Base-by-base conservation (phyloP, 1,139 yeast genomes). In the Debaryomycetaceae sp. region DNA sequence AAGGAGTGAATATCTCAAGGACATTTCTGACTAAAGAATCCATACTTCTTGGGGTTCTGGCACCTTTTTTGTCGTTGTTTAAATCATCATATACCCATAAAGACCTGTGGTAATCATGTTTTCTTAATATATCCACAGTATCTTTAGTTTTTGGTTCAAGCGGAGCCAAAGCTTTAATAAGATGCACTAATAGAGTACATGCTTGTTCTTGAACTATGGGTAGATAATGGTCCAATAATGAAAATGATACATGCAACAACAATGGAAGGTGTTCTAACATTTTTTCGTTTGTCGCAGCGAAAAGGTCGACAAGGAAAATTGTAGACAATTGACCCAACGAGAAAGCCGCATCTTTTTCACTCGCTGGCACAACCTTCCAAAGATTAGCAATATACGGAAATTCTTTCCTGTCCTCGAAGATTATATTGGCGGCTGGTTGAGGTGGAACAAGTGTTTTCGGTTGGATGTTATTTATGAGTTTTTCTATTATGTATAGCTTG, bases 31-130 rank as follows among this genome's bases (percentile, higher is more conserved):
- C 83, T 45, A 91, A 66, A n/a, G 73, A 62, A 51, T 87, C 94
- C 96, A 94, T 89, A 33, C 80, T 79, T 47, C 81, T 82, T 0
- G 98, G 98, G 1, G 96, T 87, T 33, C 94, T 70, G 0, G 95
- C 94, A 3, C 37, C 31, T 43, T 77, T 78, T 48, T 81, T 84
- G 49, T 83, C 92, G 44, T 81, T 82, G 47, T 81, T 78, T 50
- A 91, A 65, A 53, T 91, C 96, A 49, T 88, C 96, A 57, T 92
- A 92, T 0, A 81, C 73, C 99, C 99, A 94, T 11, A 85, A 59
- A 42, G 54, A 50, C 41, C 63, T 60, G 15, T 43, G 39, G 33
- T 53, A 59, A 34, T 69, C 75, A 14, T 70, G 69, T 36, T 72
- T 67, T 44, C 86, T 70, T 31, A 87, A 65, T 16, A 78, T 56